Evolutionary conservation across 805 yeast genomes (phyloP), one percentile per base, ranked within the genome.

Genomic region (Myxozyma sirexii): DNA sequence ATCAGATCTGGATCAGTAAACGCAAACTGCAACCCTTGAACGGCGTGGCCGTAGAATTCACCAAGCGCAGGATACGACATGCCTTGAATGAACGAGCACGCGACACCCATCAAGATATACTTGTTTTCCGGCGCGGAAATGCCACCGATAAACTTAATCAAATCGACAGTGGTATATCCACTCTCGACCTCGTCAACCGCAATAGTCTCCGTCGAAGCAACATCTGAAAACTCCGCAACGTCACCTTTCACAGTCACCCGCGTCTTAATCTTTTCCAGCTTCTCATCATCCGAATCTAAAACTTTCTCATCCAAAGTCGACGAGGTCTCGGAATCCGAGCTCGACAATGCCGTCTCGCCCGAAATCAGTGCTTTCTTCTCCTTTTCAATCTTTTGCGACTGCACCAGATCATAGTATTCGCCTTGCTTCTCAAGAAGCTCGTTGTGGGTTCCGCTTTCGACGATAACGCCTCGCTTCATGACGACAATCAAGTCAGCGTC

Each of bases 401-500:
- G 72, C 3, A 76, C 80, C 10, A 76, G 68, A 8, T 64, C 65
- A 48, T 65, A 57, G 67, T 76, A 71, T 57, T 67, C 63, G 38
- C 77, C 77, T 6, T 67, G 52, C 37, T 41, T 43, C 2, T 53
- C 66, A 5, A 76, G 53, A 26, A 79, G 70, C 54, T 74, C 76
- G 4, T 63, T 67, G 63, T 77, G 81, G 19, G 70, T 71, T 2
- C 82, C 82, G 56, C 72, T 74, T 67, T 79, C 82, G 15, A 76
- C 80, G 62, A 82, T 83, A 57, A 77, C 81, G 5, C 85, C 82
- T 50, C 76, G 74, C 17, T 71, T 63, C 71, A 83, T 75, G 15
- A 83, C 87, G 41, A 83, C 79, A 26, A 84, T 78, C 60, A 83
- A 69, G 57, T 81, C 81, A 54, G 87, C 84, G 64, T 83, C 83